Percentiles rank a stretch among this genome's conserved stretches.
phyloP scores from a whole-genome alignment of 176 grass and related monocot species.

The Oryza meridionalis region DNA sequence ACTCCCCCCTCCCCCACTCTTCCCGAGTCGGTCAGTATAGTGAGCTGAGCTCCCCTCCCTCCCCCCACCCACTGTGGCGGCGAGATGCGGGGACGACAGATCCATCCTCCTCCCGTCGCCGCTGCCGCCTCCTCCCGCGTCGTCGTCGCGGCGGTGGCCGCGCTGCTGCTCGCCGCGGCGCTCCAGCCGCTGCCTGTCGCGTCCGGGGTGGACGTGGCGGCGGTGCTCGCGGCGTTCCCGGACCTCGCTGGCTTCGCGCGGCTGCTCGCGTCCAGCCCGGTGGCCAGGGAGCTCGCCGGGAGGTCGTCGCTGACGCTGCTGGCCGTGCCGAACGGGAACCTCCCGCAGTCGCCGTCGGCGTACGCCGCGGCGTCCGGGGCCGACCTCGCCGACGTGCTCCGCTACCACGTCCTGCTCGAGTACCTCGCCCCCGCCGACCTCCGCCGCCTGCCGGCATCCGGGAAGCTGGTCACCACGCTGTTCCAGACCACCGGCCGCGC shows the following conservation, averaged over 20 bases:
- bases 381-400: conserved; percentile 79
- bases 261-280: conserved; percentile 53
- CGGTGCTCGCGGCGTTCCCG: conserved; percentile 54
- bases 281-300: conserved; percentile 57
- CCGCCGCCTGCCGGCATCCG: conserved; percentile 53
- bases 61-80: conserved; percentile 7
- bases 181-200: not conserved
- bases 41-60: not conserved
- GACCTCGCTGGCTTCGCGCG: conserved; percentile 57
- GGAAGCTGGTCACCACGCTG: conserved; percentile 79
- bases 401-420: conserved; percentile 90
- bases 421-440: conserved; percentile 74
- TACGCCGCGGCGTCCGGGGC: conserved; percentile 52
- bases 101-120: conserved; percentile 27
- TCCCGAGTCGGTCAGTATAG: conserved; percentile 19
- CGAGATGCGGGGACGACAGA: conserved; percentile 57
- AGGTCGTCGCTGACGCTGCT: conserved; percentile 83
- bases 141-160: not conserved
- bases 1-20: conserved; percentile 20
- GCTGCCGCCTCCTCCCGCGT: conserved; percentile 37
- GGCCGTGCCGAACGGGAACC: conserved; percentile 65
- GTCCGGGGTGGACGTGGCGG: conserved; percentile 46
- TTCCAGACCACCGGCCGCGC: conserved; percentile 88
- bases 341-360: conserved; percentile 49
- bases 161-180: conserved; percentile 24